Evolutionary conservation across 2,329 filamentous ascomycete species (phyloP), one percentile per base, ranked within the genome.

Genomic region (Aspergillus thermomutatus): DNA sequence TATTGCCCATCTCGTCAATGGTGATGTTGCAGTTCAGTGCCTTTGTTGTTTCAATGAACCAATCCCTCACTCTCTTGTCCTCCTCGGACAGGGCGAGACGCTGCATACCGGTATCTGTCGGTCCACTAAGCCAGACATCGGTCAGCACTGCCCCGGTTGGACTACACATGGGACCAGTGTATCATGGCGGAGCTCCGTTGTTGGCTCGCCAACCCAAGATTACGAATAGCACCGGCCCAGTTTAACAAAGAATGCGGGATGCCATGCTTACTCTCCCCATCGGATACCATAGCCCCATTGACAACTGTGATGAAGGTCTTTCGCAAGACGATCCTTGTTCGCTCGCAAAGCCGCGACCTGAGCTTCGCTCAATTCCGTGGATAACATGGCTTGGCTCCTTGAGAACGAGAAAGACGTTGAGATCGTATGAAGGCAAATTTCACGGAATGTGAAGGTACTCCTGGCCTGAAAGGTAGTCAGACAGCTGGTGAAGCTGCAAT

Each of bases 1-100:
- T 89, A 63, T 93, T 94, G 21, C 90, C 90, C 84, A 93, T 92
- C 26, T 83, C 78, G 68, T 94, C 90, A 1, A 91, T 73, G 0
- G 82, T 87, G 7, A 89, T 79, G 3, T 80, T 79, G 70, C 90
- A 93, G 9, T 87, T 88, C 0, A 92, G 75, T 0, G 75, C 77
- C 64, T 83, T 74, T 1, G 84, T 85, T 0, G 84, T 86, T 19
- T 85, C 71, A 0, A 86, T 80, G 61, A 94, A 92, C 90, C 90
- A 94, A 69, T 90, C 84, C 41, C 90, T 83, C 11, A 83, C 89
- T 64, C 83, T 73, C 67, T 87, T 89, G 69, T 93, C 90, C 1
- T 84, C 78, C 64, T 92, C 85, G 2, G 86, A 87, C 21, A 93
- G 80, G 3, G 89, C 79, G 1, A 93, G 82, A 1, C 90, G 86